A percentile compares a stretch with the other conserved stretches of the same genome.
Evolutionary conservation across 225 moss, liverwort and hornwort species (phyloP).

Genomic region (Takakia lepidozioides): DNA sequence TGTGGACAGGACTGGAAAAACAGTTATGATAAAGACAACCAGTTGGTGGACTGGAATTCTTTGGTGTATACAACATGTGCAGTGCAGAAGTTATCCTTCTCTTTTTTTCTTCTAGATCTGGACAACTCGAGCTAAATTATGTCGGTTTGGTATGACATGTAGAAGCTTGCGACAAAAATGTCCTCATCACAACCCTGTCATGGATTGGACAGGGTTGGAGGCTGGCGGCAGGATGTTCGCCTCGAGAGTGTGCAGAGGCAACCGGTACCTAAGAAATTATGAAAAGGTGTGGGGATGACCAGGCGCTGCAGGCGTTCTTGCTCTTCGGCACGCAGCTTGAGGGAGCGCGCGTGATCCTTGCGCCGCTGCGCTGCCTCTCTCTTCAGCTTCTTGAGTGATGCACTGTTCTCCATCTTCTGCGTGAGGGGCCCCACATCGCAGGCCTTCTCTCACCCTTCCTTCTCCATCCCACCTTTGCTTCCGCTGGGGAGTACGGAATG

Average conservation of each 20-base stretch:
- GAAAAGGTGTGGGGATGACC: conserved; percentile 28
- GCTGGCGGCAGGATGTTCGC: not conserved
- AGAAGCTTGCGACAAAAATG: too few relatives aligned
- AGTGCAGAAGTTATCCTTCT: too few relatives aligned
- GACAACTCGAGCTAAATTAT: too few relatives aligned
- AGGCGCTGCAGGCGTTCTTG: conserved; percentile 70
- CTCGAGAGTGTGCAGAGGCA: not conserved
- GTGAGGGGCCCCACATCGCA: conserved; percentile 12
- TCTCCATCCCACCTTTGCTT: too few relatives aligned
- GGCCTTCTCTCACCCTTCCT: conserved; percentile 1
- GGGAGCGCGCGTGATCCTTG: conserved; percentile 14
- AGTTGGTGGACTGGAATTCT: too few relatives aligned
- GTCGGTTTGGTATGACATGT: too few relatives aligned
- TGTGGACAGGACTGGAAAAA: too few relatives aligned
- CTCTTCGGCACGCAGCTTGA: conserved; percentile 53
- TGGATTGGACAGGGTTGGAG: not conserved
- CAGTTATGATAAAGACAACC: too few relatives aligned
- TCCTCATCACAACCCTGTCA: not conserved
- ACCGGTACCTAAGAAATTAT: conserved; percentile 11
- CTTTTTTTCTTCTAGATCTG: too few relatives aligned
- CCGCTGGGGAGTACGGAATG: too few relatives aligned
- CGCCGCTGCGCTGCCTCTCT: conserved; percentile 20
- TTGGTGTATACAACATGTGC: too few relatives aligned
- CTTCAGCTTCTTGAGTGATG: conserved; percentile 19
- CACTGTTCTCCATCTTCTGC: conserved; percentile 10